A percentile compares a stretch with the other conserved stretches of the same genome.
These are phyloP conservation scores for Fraxinus baroniana DNA, from an alignment of 305 asterid genomes.

Conservation along the genomic window DNA sequence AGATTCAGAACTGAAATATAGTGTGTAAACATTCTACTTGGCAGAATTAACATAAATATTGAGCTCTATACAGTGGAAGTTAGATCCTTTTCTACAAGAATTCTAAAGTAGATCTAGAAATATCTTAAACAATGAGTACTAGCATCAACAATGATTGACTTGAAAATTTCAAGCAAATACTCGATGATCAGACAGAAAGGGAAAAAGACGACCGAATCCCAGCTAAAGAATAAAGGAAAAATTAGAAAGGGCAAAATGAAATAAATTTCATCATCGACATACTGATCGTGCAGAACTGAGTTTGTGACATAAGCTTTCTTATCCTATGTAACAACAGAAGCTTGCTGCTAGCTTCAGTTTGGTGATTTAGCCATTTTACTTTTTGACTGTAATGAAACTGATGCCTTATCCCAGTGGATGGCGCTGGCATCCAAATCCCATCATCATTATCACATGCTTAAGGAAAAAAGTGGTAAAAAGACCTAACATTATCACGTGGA, in stretches of 20 bases:
- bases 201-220: neutral
- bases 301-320: neutral
- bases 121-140: neutral
- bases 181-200: slow-evolving; percentile 1
- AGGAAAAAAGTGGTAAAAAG: neutral
- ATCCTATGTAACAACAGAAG: neutral
- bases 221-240: neutral
- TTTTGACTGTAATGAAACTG: neutral
- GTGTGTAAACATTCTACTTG: neutral
- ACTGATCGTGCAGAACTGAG: neutral
- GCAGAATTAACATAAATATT: slow-evolving; percentile 5
- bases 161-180: slow-evolving; percentile 15
- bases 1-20: slow-evolving; percentile 8
- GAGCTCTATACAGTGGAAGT: slow-evolving; percentile 1
- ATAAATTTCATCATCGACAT: slow-evolving; percentile 11
- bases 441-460: neutral
- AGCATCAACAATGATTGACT: neutral
- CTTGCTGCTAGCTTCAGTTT: neutral
- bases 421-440: neutral
- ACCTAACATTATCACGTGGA: neutral
- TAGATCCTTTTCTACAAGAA: slow-evolving; percentile 5
- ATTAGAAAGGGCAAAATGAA: neutral
- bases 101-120: neutral
- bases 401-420: neutral
- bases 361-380: neutral